Evolutionary conservation across 106 monocot genomes (phyloP).

Genomic region (Apostasia ramifera): DNA sequence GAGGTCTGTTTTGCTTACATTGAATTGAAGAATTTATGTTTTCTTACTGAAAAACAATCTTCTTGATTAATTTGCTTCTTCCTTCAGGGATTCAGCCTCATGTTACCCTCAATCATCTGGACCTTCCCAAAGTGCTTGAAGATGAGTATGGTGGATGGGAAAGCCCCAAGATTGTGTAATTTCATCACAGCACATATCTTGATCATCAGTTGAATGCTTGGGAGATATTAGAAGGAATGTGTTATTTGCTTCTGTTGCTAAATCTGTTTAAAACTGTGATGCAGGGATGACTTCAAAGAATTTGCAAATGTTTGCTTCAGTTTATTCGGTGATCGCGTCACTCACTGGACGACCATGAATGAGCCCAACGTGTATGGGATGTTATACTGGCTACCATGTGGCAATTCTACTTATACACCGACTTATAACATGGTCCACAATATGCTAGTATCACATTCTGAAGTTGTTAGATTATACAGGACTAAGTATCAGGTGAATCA

Average conservation of each 20-base stretch:
- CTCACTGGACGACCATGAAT: slow-evolving; percentile 49
- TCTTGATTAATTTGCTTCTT: not conserved
- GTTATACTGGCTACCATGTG: slow-evolving; percentile 14
- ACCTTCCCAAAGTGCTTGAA: slow-evolving; percentile 65
- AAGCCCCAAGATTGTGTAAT: slow-evolving; percentile 63
- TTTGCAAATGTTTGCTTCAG: slow-evolving; percentile 61
- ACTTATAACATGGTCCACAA: slow-evolving; percentile 33
- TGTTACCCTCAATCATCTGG: slow-evolving; percentile 46
- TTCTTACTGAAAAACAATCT: too few relatives aligned
- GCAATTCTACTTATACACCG: slow-evolving; percentile 40
- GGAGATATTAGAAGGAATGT: too few relatives aligned
- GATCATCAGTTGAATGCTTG: too few relatives aligned
- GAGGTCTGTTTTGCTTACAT: slow-evolving; percentile 12
- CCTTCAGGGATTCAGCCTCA: slow-evolving; percentile 61
- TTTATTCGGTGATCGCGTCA: slow-evolving; percentile 53
- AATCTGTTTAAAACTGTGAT: not conserved
- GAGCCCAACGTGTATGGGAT: slow-evolving; percentile 38
- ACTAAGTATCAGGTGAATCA: slow-evolving; percentile 40
- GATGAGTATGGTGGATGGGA: slow-evolving; percentile 75
- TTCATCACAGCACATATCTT: not conserved
- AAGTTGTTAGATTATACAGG: slow-evolving; percentile 26
- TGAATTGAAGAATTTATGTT: too few relatives aligned
- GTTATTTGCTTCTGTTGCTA: too few relatives aligned
- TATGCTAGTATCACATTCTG: slow-evolving; percentile 39
- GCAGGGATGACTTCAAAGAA: slow-evolving; percentile 64